phyloP scores from a whole-genome alignment of 257 asterid genomes.

The Echites panduratus region DNA sequence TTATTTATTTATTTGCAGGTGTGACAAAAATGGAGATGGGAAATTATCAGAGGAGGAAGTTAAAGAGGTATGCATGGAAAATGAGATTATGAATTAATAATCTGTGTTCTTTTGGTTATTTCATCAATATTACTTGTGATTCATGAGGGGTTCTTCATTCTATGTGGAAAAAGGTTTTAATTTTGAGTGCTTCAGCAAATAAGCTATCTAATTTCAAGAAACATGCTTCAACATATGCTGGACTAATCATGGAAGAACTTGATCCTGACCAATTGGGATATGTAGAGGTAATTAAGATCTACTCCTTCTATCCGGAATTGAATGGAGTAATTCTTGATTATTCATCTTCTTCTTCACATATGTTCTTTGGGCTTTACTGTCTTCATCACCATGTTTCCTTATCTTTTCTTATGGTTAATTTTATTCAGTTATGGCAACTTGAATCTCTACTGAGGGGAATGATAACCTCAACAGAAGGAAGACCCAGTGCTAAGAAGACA shows the following conservation, averaged over 20 bases:
- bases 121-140: background rate
- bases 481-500: constrained; percentile 26
- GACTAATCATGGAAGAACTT: constrained; percentile 90
- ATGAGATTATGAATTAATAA: no score
- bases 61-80: constrained; percentile 53
- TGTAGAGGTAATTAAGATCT: constrained; percentile 48
- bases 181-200: constrained; percentile 93
- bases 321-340: no score
- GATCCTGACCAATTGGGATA: constrained; percentile 86
- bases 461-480: constrained; percentile 40
- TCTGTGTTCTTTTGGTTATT: background rate
- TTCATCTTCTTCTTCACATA: no score
- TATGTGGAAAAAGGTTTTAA: constrained; percentile 56
- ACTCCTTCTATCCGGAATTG: no score
- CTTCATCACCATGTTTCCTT: background rate
- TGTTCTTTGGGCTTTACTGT: background rate
- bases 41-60: constrained; percentile 89
- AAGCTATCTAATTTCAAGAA: constrained; percentile 70
- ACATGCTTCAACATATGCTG: constrained; percentile 61
- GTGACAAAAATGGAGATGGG: constrained; percentile 98
- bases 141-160: background rate
- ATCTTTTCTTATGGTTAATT: background rate
- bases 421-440: constrained; percentile 81
- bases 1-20: constrained; percentile 38
- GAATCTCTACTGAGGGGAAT: constrained; percentile 70